Percentiles rank a stretch among this genome's conserved stretches.
Conservation (phyloP, 495 filamentous ascomycete genomes). For the Pyrenula massariospora region DNA sequence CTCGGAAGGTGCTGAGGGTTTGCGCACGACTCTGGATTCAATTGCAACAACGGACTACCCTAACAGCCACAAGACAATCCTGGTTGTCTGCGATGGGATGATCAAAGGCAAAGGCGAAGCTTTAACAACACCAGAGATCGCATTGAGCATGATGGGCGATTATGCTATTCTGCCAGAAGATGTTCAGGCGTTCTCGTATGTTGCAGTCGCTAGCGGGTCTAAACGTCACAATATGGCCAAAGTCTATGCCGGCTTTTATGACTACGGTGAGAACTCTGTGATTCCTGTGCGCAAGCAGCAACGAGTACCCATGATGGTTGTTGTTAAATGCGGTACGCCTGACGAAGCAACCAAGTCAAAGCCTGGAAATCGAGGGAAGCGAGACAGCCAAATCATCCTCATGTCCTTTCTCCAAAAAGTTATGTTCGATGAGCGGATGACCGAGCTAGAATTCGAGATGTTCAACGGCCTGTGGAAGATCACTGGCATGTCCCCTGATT, state of each 20-base stretch:
- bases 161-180: conserved; percentile 65
- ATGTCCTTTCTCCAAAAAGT: conserved; percentile 99
- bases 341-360: conserved; percentile 71
- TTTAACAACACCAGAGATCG: conserved; percentile 79
- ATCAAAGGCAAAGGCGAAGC: conserved; percentile 94
- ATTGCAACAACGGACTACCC: conserved; percentile 97
- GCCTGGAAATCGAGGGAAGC: conserved; percentile 94
- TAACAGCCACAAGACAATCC: conserved; percentile 93
- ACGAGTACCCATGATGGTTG: conserved; percentile 96
- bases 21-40: conserved; percentile 90
- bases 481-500: conserved; percentile 94
- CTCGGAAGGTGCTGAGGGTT: conserved; percentile 86
- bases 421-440: conserved; percentile 99
- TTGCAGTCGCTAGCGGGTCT: conserved; percentile 88
- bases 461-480: conserved; percentile 99
- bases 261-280: conserved; percentile 72
- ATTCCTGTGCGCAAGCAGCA: conserved; percentile 85
- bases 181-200: conserved; percentile 84
- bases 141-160: conserved; percentile 89
- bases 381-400: conserved; percentile 95
- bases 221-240: conserved; percentile 99
- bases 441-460: conserved; percentile 99
- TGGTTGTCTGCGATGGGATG: conserved; percentile 94
- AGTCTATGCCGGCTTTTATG: conserved; percentile 95
- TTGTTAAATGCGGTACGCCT: conserved; percentile 92